These are phyloP conservation scores for Cotoneaster glaucophyllus DNA, from an alignment of 306 rosid species.

Conservation along the genomic window DNA sequence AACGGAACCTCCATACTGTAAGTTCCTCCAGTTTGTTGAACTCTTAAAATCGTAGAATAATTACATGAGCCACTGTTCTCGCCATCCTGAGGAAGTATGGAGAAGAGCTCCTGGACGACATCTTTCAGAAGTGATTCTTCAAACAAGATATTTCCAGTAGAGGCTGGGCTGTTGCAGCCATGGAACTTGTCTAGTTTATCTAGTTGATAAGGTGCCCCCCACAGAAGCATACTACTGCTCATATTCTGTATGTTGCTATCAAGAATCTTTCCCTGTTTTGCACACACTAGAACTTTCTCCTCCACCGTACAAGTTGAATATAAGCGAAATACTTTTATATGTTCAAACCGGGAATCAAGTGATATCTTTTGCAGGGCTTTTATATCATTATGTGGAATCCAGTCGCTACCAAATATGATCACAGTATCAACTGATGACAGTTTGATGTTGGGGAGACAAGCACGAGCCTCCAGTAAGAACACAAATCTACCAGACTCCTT, in stretches of 20 bases:
- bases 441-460: slow-evolving; percentile 60
- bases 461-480: slow-evolving; percentile 70
- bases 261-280: slow-evolving; percentile 58
- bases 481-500: slow-evolving; percentile 63
- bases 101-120: slow-evolving; percentile 43
- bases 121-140: slow-evolving; percentile 34
- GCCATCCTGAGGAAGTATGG: slow-evolving; percentile 40
- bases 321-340: slow-evolving; percentile 66
- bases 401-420: slow-evolving; percentile 82
- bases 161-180: slow-evolving; percentile 18
- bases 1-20: slow-evolving; percentile 39
- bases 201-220: slow-evolving; percentile 74
- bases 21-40: slow-evolving; percentile 52
- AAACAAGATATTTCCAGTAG: slow-evolving; percentile 15
- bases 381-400: slow-evolving; percentile 74
- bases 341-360: slow-evolving; percentile 55
- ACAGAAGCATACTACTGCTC: slow-evolving; percentile 56
- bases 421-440: slow-evolving; percentile 62
- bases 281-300: slow-evolving; percentile 65
- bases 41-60: slow-evolving; percentile 40
- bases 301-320: slow-evolving; percentile 75
- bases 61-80: slow-evolving; percentile 30
- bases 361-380: slow-evolving; percentile 73
- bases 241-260: slow-evolving; percentile 39
- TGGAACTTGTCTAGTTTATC: slow-evolving; percentile 53